These are phyloP conservation scores for Boletus bicolor DNA, from an alignment of 768 basidiomycete genomes.

Conservation along the genomic window DNA sequence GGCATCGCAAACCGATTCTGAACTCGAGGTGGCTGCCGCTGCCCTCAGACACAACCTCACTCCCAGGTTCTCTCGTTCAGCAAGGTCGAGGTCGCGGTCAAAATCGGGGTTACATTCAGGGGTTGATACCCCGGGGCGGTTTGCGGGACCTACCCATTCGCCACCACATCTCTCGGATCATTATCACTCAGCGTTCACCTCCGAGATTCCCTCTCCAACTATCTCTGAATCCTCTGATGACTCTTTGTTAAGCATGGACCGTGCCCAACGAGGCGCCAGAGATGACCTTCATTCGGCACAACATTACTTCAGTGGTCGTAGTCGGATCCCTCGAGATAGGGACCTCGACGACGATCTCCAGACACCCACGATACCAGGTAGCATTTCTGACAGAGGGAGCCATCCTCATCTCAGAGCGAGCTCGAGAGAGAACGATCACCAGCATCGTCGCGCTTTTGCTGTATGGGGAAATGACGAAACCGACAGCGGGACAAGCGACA, in stretches of 20 bases:
- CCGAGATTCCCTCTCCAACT: slow-evolving; percentile 32
- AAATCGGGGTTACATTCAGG: slow-evolving; percentile 48
- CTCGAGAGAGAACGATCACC: slow-evolving; percentile 23
- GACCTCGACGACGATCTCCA: slow-evolving; percentile 56
- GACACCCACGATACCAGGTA: slow-evolving; percentile 57
- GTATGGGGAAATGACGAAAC: slow-evolving; percentile 89
- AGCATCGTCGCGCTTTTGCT: slow-evolving; percentile 62
- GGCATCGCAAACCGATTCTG: slow-evolving; percentile 26
- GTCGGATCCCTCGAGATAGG: slow-evolving; percentile 58
- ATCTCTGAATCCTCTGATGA: slow-evolving; percentile 40
- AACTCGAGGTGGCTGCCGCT: slow-evolving; percentile 31
- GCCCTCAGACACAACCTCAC: slow-evolving; percentile 31
- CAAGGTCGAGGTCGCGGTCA: slow-evolving; percentile 34
- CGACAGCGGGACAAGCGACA: slow-evolving; percentile 80
- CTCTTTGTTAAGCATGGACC: slow-evolving; percentile 33
- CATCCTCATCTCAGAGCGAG: slow-evolving; percentile 11
- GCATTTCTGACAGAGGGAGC: slow-evolving; percentile 11
- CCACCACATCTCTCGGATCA: slow-evolving; percentile 35
- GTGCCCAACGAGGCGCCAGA: slow-evolving; percentile 45
- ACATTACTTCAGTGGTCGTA: slow-evolving; percentile 42
- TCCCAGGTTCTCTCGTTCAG: slow-evolving; percentile 26
- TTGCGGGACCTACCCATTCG: slow-evolving; percentile 49
- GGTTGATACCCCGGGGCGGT: slow-evolving; percentile 62
- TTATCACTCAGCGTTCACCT: slow-evolving; percentile 30
- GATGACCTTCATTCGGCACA: slow-evolving; percentile 48